Conservation (phyloP, 1,284 basidiomycete genomes). For the Austroboletus niveus region DNA sequence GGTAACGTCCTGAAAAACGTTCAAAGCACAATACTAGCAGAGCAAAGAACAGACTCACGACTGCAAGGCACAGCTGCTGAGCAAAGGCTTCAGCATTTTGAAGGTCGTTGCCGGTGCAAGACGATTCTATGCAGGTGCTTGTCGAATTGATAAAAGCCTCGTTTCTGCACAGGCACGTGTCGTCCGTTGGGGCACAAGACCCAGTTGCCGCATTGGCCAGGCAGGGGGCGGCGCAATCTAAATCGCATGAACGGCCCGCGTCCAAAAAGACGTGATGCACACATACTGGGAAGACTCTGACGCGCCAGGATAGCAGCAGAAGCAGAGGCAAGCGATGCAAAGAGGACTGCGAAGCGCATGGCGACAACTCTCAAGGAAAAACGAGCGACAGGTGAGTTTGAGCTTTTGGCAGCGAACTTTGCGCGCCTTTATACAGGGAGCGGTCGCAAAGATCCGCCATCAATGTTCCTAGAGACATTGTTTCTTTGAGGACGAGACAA, state of each 20-base stretch:
- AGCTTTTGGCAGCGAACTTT: no score
- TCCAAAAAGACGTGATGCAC: no score
- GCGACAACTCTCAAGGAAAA: slow-evolving; percentile 19
- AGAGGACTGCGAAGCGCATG: slow-evolving; percentile 56
- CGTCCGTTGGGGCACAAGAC: slow-evolving; percentile 43
- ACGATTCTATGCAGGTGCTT: slow-evolving; percentile 44
- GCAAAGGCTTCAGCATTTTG: slow-evolving; percentile 43
- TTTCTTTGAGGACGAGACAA: no score
- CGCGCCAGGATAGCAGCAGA: slow-evolving; percentile 36
- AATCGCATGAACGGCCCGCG: background rate
- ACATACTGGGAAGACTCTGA: slow-evolving; percentile 41
- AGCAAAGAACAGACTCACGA: slow-evolving; percentile 39
- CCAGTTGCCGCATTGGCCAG: slow-evolving; percentile 40
- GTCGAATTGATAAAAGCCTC: slow-evolving; percentile 43
- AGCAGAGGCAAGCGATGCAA: slow-evolving; percentile 40
- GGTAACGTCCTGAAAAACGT: slow-evolving; percentile 45
- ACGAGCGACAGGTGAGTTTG: background rate
- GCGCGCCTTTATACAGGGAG: no score
- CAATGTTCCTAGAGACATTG: no score
- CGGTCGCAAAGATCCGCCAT: no score
- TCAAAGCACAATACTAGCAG: background rate
- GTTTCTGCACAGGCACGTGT: slow-evolving; percentile 53
- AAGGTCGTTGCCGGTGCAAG: slow-evolving; percentile 50
- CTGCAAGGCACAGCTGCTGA: slow-evolving; percentile 44
- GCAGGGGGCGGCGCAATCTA: slow-evolving; percentile 53